phyloP scores from a whole-genome alignment of 164 flowering plant species.

The Chimonanthus praecox region DNA sequence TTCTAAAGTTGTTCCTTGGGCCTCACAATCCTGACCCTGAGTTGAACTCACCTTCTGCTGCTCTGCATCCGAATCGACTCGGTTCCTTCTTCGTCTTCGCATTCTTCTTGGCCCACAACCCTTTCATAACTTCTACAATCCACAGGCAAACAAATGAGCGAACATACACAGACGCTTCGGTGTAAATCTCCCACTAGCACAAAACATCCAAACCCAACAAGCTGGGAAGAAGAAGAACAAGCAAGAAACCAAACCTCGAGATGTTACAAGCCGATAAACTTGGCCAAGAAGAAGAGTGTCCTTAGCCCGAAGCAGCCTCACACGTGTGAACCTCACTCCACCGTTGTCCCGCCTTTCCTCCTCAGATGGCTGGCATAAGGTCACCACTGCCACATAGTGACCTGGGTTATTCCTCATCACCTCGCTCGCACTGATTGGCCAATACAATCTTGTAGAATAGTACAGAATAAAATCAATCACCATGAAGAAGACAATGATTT shows the following conservation, averaged over 20 bases:
- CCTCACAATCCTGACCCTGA: conserved; percentile 20
- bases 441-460: conserved; percentile 30
- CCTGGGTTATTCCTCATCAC: conserved; percentile 80
- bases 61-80: neutral
- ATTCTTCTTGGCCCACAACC: conserved; percentile 70
- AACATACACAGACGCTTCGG: neutral
- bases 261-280: conserved; percentile 69
- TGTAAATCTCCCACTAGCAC: neutral
- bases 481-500: no score
- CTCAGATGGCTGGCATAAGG: conserved; percentile 13
- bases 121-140: conserved; percentile 85
- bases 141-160: neutral
- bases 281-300: conserved; percentile 82
- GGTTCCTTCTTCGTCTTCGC: conserved; percentile 49
- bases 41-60: conserved; percentile 6
- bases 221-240: neutral
- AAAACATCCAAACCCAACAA: neutral
- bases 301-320: conserved; percentile 75
- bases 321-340: conserved; percentile 47
- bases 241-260: conserved; percentile 48
- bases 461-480: no score
- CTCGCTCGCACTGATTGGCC: conserved; percentile 64
- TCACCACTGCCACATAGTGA: conserved; percentile 81
- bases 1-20: conserved; percentile 8
- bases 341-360: conserved; percentile 9